Conservation (phyloP, 2,329 filamentous ascomycete genomes). For the Septoria petroselini region DNA sequence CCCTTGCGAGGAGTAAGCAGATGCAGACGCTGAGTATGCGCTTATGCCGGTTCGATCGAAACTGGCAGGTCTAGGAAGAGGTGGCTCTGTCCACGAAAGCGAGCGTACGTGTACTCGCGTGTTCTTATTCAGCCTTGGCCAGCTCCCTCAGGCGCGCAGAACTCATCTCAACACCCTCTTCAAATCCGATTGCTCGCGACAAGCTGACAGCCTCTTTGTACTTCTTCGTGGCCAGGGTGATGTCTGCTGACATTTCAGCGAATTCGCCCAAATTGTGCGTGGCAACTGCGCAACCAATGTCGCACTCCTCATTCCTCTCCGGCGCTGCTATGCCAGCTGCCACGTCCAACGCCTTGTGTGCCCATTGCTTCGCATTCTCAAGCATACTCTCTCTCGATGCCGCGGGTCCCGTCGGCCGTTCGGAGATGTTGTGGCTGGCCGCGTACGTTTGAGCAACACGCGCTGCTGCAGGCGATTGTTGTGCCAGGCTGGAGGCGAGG, state of each 20-base stretch:
- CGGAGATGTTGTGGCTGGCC: slow-evolving; percentile 37
- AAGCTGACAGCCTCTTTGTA: slow-evolving; percentile 68
- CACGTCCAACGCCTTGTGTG: slow-evolving; percentile 68
- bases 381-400: slow-evolving; percentile 57
- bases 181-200: slow-evolving; percentile 48
- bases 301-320: slow-evolving; percentile 72
- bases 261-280: slow-evolving; percentile 86
- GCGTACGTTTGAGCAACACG: slow-evolving; percentile 33
- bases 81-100: too few species aligned
- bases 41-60: too few species aligned
- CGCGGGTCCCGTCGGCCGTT: slow-evolving; percentile 46
- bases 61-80: too few species aligned
- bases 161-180: slow-evolving; percentile 46
- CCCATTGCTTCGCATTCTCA: slow-evolving; percentile 72
- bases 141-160: slow-evolving; percentile 42
- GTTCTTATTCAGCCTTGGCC: slow-evolving; percentile 16
- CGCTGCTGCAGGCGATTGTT: slow-evolving; percentile 51
- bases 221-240: slow-evolving; percentile 61
- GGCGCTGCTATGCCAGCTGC: slow-evolving; percentile 64
- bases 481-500: slow-evolving; percentile 68
- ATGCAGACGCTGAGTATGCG: too few species aligned
- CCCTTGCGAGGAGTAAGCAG: too few species aligned
- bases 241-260: slow-evolving; percentile 68
- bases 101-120: not conserved
- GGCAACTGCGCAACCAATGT: slow-evolving; percentile 75